Evolutionary conservation across 208 protist species (phyloP).

Genomic region (Leishmania martiniquensis): DNA sequence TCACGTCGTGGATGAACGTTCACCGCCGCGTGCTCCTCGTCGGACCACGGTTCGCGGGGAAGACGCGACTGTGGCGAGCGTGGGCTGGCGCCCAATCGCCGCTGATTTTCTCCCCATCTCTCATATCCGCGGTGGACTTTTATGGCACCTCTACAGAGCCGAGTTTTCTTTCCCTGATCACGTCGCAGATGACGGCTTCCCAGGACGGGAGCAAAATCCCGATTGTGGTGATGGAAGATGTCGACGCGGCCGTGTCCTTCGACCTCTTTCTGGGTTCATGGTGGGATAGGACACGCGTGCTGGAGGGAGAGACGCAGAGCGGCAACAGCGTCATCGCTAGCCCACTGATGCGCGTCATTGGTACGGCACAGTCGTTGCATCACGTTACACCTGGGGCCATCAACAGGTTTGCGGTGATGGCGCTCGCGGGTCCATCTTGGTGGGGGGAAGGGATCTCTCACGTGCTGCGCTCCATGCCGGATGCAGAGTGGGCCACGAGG

Average conservation of each 20-base stretch:
- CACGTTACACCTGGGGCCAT: constrained; percentile 18
- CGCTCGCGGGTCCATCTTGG: constrained; percentile 11
- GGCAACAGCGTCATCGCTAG: constrained; percentile 1
- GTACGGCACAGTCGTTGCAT: constrained; percentile 11
- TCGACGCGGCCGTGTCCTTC: constrained; percentile 24
- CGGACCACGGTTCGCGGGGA: constrained; percentile 74
- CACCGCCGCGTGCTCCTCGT: constrained; percentile 62
- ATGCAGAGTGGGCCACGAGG: constrained; percentile 18
- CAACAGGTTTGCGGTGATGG: constrained; percentile 31
- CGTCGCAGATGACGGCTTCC: constrained; percentile 6
- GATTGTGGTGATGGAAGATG: constrained; percentile 28
- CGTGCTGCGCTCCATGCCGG: constrained; percentile 13
- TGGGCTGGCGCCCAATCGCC: constrained; percentile 50
- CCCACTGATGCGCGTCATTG: constrained; percentile 21
- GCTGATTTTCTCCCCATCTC: constrained; percentile 52
- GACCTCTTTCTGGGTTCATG: constrained; percentile 24
- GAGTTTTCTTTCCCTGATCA: constrained; percentile 30
- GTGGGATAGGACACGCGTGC: constrained; percentile 6
- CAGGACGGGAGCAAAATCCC: not conserved
- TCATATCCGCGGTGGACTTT: constrained; percentile 70
- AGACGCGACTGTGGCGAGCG: constrained; percentile 66
- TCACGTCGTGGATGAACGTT: constrained; percentile 52
- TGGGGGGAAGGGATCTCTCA: constrained; percentile 16
- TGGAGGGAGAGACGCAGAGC: constrained; percentile 20
- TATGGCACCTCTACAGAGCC: constrained; percentile 50